phyloP scores from a whole-genome alignment of 2,329 filamentous ascomycete genomes.

The Pseudogymnoascus sp. region DNA sequence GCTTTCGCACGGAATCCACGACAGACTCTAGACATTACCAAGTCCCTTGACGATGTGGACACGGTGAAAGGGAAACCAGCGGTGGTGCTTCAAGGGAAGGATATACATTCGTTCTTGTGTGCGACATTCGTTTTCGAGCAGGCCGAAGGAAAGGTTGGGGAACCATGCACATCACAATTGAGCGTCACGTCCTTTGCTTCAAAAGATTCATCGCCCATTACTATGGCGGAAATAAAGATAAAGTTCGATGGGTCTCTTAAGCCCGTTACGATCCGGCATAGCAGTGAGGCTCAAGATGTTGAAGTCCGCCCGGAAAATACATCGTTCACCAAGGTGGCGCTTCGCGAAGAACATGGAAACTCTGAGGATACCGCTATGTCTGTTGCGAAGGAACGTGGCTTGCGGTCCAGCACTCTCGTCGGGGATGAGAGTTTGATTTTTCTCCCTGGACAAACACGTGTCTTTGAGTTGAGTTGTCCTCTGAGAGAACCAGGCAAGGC shows the following conservation, averaged over 20 bases:
- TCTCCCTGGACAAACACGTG: conserved; percentile 56
- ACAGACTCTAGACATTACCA: conserved; percentile 56
- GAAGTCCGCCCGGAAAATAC: conserved; percentile 16
- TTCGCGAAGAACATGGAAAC: conserved; percentile 7
- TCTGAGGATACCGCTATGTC: neutral
- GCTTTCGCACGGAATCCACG: conserved; percentile 47
- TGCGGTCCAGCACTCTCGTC: conserved; percentile 29
- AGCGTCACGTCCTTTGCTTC: conserved; percentile 50
- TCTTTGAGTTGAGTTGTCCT: conserved; percentile 65
- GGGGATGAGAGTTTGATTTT: conserved; percentile 60
- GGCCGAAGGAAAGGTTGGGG: conserved; percentile 55
- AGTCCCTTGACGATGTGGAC: conserved; percentile 45
- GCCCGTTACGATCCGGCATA: conserved; percentile 41
- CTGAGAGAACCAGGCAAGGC: conserved; percentile 78
- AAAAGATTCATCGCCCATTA: conserved; percentile 43
- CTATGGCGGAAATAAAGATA: conserved; percentile 45
- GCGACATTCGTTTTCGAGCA: conserved; percentile 51
- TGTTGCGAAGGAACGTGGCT: neutral
- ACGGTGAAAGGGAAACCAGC: conserved; percentile 38
- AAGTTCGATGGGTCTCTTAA: conserved; percentile 52
- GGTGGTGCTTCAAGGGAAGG: conserved; percentile 45
- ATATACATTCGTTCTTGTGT: conserved; percentile 46
- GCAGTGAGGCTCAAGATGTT: conserved; percentile 14
- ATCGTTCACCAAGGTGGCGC: conserved; percentile 7
- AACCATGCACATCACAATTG: conserved; percentile 51